phyloP scores from a whole-genome alignment of 495 filamentous ascomycete species.

The Cenococcum geophilum region DNA sequence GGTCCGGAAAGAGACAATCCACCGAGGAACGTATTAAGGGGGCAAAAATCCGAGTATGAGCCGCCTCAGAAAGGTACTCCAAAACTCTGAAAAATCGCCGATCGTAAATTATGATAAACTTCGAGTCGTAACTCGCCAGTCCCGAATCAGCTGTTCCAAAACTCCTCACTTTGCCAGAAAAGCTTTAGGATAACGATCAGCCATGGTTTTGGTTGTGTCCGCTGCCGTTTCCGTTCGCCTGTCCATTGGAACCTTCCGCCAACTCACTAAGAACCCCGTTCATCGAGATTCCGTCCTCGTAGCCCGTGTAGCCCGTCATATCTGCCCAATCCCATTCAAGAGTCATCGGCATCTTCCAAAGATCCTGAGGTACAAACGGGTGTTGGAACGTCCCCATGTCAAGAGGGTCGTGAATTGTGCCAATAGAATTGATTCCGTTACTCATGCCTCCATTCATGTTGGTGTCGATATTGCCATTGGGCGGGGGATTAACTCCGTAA shows the following conservation, averaged over 20 bases:
- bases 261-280: constrained; percentile 29
- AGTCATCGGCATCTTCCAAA: constrained; percentile 95
- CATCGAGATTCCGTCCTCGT: constrained; percentile 31
- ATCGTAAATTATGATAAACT: too few species aligned
- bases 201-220: too few species aligned
- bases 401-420: constrained; percentile 3
- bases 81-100: too few species aligned
- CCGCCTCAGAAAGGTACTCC: too few species aligned
- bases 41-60: too few species aligned
- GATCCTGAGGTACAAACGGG: constrained; percentile 89
- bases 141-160: too few species aligned
- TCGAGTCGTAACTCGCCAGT: too few species aligned
- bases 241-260: neutral
- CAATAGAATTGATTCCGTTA: constrained; percentile 11
- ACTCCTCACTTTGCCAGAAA: too few species aligned
- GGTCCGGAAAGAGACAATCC: too few species aligned
- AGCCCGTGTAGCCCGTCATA: constrained; percentile 48
- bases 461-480: constrained; percentile 9
- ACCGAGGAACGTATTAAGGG: too few species aligned
- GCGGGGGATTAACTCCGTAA: neutral
- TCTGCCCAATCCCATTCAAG: constrained; percentile 99
- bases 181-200: too few species aligned
- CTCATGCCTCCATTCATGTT: constrained; percentile 8
- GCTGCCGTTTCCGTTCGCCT: too few species aligned
- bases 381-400: constrained; percentile 62